Percentiles rank a stretch among this genome's conserved stretches.
Conservation (phyloP, 2,329 filamentous ascomycete genomes). For the Diaporthe nobilis region DNA sequence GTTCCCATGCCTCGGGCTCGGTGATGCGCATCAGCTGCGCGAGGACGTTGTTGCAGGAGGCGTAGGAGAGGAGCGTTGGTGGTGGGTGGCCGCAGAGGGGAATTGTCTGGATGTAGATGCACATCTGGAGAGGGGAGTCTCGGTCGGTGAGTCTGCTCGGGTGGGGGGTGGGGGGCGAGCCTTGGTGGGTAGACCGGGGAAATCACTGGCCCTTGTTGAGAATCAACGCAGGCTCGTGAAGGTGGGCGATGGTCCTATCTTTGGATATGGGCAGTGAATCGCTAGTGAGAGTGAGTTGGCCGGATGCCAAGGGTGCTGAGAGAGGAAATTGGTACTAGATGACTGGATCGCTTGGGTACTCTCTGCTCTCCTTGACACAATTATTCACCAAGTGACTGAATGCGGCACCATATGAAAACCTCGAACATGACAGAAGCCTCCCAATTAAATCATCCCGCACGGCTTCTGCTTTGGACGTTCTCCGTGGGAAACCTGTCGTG, state of each 20-base stretch:
- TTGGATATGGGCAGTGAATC: background rate
- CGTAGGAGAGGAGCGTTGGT: slow-evolving; percentile 44
- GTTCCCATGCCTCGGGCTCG: slow-evolving; percentile 44
- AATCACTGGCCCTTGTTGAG: background rate
- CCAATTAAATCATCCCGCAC: background rate
- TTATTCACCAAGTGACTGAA: background rate
- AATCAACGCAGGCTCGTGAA: background rate
- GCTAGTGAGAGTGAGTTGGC: background rate
- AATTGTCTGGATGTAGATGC: slow-evolving; percentile 45
- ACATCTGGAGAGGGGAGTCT: slow-evolving; percentile 42
- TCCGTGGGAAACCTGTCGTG: background rate
- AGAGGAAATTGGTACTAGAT: too few relatives aligned
- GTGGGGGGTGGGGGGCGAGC: background rate
- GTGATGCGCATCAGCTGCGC: slow-evolving; percentile 45
- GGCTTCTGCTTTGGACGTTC: background rate
- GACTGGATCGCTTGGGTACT: background rate
- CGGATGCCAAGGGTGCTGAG: too few relatives aligned
- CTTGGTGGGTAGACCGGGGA: background rate
- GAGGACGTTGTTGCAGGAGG: slow-evolving; percentile 44
- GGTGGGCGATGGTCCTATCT: background rate
- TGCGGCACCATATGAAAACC: background rate
- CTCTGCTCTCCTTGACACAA: background rate
- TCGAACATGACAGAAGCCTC: background rate
- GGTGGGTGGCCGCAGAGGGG: slow-evolving; percentile 46
- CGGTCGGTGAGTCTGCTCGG: too few relatives aligned